phyloP scores from a whole-genome alignment of 768 basidiomycete species.

The Tylopilus sp. region DNA sequence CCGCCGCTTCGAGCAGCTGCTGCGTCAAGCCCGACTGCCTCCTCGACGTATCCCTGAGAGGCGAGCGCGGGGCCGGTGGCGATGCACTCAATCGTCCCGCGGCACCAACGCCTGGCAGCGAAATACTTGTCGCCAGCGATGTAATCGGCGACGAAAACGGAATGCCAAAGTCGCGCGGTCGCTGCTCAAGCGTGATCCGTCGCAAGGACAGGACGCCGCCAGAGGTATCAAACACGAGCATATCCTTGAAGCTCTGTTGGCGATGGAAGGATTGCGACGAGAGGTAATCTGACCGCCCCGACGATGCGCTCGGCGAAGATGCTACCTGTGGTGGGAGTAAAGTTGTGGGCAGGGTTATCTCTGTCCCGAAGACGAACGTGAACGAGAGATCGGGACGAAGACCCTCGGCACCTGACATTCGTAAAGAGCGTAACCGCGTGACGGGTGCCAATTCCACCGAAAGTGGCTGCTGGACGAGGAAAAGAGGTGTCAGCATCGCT shows the following conservation, averaged over 20 bases:
- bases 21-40: slow-evolving; percentile 33
- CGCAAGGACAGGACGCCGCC: slow-evolving; percentile 55
- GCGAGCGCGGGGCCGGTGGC: slow-evolving; percentile 18
- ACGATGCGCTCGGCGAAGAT: slow-evolving; percentile 29
- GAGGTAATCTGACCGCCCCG: slow-evolving; percentile 28
- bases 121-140: too few species aligned
- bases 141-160: slow-evolving; percentile 12
- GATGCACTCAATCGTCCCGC: slow-evolving; percentile 32
- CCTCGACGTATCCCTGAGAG: slow-evolving; percentile 24
- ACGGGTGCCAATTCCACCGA: slow-evolving; percentile 56
- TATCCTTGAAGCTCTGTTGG: slow-evolving; percentile 55
- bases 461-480: slow-evolving; percentile 42
- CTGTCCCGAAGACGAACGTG: slow-evolving; percentile 43
- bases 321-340: slow-evolving; percentile 33
- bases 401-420: slow-evolving; percentile 28
- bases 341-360: slow-evolving; percentile 35
- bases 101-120: slow-evolving; percentile 48
- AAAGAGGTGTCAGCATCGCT: neutral
- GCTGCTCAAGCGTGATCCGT: slow-evolving; percentile 46
- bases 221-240: slow-evolving; percentile 54
- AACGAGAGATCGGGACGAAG: slow-evolving; percentile 47
- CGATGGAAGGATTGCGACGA: slow-evolving; percentile 29
- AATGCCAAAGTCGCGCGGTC: slow-evolving; percentile 22
- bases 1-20: slow-evolving; percentile 33
- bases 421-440: slow-evolving; percentile 45